A percentile compares a stretch with the other conserved stretches of the same genome.
phyloP scores from a whole-genome alignment of 2,329 filamentous ascomycete species.

The Ustilaginoidea virens region DNA sequence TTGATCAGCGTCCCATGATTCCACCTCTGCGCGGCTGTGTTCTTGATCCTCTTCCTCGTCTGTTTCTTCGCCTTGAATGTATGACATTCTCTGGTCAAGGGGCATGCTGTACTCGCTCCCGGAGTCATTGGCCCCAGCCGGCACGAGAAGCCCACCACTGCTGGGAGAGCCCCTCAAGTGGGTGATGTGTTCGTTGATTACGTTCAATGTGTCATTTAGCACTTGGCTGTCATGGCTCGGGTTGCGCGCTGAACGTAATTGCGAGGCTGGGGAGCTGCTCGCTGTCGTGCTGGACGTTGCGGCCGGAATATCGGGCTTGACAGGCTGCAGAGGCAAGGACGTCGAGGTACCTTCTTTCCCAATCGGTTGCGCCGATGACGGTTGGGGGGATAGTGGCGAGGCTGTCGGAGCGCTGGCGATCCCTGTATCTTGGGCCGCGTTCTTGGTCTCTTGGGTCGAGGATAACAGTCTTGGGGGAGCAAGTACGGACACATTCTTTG shows the following conservation, averaged over 20 bases:
- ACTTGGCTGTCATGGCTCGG: slow-evolving; percentile 48
- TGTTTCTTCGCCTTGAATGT: slow-evolving; percentile 87
- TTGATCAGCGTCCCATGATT: slow-evolving; percentile 62
- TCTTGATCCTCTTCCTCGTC: slow-evolving; percentile 75
- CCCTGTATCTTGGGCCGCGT: slow-evolving; percentile 9
- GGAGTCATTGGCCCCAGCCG: slow-evolving; percentile 55
- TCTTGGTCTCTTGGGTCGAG: slow-evolving; percentile 16
- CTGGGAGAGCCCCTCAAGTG: slow-evolving; percentile 49
- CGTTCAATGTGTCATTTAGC: slow-evolving; percentile 85
- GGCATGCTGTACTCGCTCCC: slow-evolving; percentile 82
- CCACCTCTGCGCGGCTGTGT: slow-evolving; percentile 59
- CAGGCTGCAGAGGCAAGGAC: slow-evolving; percentile 29
- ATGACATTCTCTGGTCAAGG: slow-evolving; percentile 63
- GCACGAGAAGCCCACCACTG: slow-evolving; percentile 34
- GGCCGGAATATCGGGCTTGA: slow-evolving; percentile 18
- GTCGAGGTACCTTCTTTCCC: slow-evolving; percentile 13
- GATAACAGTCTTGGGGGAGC: slow-evolving; percentile 15
- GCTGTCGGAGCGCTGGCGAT: slow-evolving; percentile 10
- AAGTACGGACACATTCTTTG: slow-evolving; percentile 25
- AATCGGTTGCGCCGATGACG: slow-evolving; percentile 12
- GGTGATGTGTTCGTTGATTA: slow-evolving; percentile 94
- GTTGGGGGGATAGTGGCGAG: slow-evolving; percentile 17
- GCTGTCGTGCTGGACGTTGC: slow-evolving; percentile 13
- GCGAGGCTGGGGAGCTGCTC: slow-evolving; percentile 13
- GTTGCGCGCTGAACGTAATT: slow-evolving; percentile 23